Percentiles rank a stretch among this genome's conserved stretches.
Conservation (phyloP, 352 stramenopile genomes). For the Globisporangium parvum region DNA sequence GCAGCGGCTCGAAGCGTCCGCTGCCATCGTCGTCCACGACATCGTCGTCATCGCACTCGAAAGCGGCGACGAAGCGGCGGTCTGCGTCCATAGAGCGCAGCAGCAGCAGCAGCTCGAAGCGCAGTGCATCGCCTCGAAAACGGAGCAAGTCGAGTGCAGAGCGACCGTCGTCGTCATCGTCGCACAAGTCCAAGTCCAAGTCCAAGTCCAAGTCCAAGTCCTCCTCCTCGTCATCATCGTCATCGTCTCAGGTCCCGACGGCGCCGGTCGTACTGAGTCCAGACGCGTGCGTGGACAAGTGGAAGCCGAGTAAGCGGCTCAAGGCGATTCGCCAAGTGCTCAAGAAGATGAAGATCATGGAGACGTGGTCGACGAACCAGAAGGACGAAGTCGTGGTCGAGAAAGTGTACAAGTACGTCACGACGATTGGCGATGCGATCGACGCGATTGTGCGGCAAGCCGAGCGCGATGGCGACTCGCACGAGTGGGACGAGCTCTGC, state of each 20-base stretch:
- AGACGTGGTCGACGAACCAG: constrained; percentile 71
- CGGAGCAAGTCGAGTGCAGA: constrained; percentile 23
- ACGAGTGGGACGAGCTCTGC: constrained; percentile 70
- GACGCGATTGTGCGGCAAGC: constrained; percentile 64
- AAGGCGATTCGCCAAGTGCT: constrained; percentile 74
- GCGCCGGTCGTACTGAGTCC: constrained; percentile 29
- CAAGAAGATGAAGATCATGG: constrained; percentile 87
- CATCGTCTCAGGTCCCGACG: no score
- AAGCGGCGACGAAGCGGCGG: constrained; percentile 25
- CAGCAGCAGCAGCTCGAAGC: neutral
- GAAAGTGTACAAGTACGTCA: constrained; percentile 85
- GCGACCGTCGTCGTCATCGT: constrained; percentile 1
- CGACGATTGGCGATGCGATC: constrained; percentile 72
- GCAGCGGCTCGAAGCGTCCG: constrained; percentile 6
- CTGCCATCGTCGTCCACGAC: neutral
- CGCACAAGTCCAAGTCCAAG: constrained; percentile 6
- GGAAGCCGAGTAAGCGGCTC: constrained; percentile 67
- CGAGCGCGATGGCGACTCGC: constrained; percentile 6
- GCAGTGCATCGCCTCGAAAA: constrained; percentile 21
- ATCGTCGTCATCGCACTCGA: constrained; percentile 4
- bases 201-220: no score
- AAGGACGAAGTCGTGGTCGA: constrained; percentile 81
- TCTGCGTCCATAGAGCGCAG: constrained; percentile 19
- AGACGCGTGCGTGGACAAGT: constrained; percentile 66
- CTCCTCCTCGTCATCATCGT: neutral